A percentile compares a stretch with the other conserved stretches of the same genome.
Evolutionary conservation across 1,284 basidiomycete species (phyloP).

Genomic region (Porodaedalea pini): DNA sequence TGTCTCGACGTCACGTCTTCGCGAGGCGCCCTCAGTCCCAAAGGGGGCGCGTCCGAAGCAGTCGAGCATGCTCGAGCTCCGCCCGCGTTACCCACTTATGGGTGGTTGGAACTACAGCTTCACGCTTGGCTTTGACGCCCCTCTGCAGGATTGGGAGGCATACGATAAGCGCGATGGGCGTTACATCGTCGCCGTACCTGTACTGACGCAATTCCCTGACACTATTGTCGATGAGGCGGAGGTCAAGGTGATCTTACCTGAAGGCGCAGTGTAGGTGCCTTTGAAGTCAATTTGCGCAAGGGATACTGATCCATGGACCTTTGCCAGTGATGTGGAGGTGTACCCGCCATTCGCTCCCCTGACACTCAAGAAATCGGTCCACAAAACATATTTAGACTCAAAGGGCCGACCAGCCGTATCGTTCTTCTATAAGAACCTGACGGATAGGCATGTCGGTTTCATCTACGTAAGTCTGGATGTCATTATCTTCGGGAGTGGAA

Average conservation of each 20-base stretch:
- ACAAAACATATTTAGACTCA: constrained; percentile 93
- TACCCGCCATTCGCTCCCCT: constrained; percentile 76
- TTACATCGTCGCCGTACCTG: constrained; percentile 79
- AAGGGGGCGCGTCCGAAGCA: constrained; percentile 51
- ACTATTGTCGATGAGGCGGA: constrained; percentile 81
- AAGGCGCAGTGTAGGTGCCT: constrained; percentile 81
- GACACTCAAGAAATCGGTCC: constrained; percentile 55
- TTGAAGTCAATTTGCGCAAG: background rate
- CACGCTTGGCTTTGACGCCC: constrained; percentile 89
- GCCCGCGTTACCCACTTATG: constrained; percentile 88
- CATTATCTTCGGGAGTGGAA: background rate
- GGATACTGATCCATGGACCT: too few relatives aligned
- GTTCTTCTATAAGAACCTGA: constrained; percentile 72
- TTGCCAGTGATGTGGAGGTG: constrained; percentile 69
- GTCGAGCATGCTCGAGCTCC: constrained; percentile 72
- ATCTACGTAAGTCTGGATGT: constrained; percentile 58
- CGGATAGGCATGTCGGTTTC: constrained; percentile 71
- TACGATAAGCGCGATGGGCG: constrained; percentile 56
- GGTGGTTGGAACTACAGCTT: constrained; percentile 99
- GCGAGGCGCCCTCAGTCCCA: constrained; percentile 58
- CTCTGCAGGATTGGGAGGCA: constrained; percentile 69
- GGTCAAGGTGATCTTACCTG: constrained; percentile 82
- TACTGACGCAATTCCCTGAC: constrained; percentile 80
- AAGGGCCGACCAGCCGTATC: constrained; percentile 79
- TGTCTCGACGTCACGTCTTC: constrained; percentile 90